These are phyloP conservation scores for Krasilnikovozyma curviuscula DNA, from an alignment of 768 basidiomycete species.

Conservation along the genomic window DNA sequence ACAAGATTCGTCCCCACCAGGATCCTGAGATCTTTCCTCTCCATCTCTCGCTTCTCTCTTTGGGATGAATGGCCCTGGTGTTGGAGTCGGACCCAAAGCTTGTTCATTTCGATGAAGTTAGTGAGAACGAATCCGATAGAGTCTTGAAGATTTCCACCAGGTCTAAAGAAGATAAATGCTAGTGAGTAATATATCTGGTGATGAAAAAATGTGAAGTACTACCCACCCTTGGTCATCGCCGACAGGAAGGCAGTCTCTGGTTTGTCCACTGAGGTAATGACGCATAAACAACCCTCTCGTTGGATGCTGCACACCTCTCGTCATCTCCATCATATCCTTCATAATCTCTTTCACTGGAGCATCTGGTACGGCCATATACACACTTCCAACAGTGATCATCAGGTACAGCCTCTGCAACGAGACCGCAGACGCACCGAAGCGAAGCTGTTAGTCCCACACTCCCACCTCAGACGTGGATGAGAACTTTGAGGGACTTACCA, in stretches of 20 bases:
- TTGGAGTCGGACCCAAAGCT: constrained; percentile 95
- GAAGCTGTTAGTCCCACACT: background rate
- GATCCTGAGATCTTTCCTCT: constrained; percentile 83
- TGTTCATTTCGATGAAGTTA: constrained; percentile 99
- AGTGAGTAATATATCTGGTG: too few relatives aligned
- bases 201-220: background rate
- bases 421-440: background rate
- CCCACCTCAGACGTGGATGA: background rate
- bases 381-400: constrained; percentile 98
- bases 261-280: constrained; percentile 93
- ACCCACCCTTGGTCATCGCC: constrained; percentile 59
- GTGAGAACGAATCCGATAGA: constrained; percentile 89
- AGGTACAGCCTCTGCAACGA: constrained; percentile 36
- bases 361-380: constrained; percentile 96
- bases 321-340: constrained; percentile 99
- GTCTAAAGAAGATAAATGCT: constrained; percentile 43
- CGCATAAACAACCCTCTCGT: constrained; percentile 85
- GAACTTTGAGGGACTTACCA: background rate
- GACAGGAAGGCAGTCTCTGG: constrained; percentile 84
- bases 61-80: constrained; percentile 95
- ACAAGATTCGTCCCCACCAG: constrained; percentile 96
- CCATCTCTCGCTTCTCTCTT: constrained; percentile 90
- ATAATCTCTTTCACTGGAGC: constrained; percentile 98
- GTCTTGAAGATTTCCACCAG: constrained; percentile 75
- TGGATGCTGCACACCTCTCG: constrained; percentile 89